Evolutionary conservation across 495 filamentous ascomycete species (phyloP).

Genomic region (Margaritispora aquatica): DNA sequence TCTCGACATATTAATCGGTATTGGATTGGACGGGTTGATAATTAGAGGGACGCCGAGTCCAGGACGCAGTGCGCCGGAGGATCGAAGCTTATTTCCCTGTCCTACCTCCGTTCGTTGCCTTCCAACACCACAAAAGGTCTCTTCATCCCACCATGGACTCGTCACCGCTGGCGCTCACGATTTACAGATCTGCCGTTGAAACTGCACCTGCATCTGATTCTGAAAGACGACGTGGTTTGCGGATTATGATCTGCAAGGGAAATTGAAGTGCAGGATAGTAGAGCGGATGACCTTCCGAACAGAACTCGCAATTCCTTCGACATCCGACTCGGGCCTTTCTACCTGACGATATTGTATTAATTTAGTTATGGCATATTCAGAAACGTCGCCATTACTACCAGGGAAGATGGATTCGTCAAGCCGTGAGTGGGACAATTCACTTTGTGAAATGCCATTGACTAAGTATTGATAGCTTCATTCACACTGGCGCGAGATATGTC

Average conservation of each 20-base stretch:
- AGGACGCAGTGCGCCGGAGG: not conserved
- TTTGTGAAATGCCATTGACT: not conserved
- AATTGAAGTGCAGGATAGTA: not conserved
- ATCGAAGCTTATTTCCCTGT: not conserved
- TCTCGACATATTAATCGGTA: not conserved
- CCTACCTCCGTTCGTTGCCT: not conserved
- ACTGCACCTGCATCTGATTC: not conserved
- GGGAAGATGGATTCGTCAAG: slow-evolving; percentile 8
- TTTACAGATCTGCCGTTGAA: not conserved
- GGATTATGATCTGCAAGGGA: not conserved
- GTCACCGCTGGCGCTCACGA: not conserved
- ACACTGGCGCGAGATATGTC: slow-evolving; percentile 11
- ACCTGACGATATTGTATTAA: not conserved
- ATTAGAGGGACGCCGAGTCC: not conserved
- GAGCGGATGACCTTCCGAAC: no score
- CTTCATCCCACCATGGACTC: not conserved
- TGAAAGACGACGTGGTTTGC: not conserved
- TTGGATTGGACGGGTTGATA: not conserved
- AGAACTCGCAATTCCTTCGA: no score
- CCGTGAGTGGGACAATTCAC: not conserved
- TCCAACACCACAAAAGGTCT: not conserved
- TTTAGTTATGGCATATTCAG: slow-evolving; percentile 7
- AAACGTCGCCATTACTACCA: slow-evolving; percentile 6
- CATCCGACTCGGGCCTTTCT: no score
- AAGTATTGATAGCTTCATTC: slow-evolving; percentile 12